phyloP scores from a whole-genome alignment of 2,329 filamentous ascomycete genomes.

The Aspergillus sp. region DNA sequence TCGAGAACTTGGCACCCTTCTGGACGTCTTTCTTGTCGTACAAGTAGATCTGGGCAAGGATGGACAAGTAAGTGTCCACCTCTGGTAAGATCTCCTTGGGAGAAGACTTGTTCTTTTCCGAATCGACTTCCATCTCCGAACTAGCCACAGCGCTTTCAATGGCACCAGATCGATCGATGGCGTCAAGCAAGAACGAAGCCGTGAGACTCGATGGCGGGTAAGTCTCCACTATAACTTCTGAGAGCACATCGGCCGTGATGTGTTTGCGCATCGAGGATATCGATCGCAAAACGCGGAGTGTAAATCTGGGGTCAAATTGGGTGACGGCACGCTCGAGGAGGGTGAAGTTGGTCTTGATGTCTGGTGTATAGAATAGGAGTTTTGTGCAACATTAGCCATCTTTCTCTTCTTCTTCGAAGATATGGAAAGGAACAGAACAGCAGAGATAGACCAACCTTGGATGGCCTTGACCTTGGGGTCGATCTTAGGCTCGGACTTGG shows the following conservation, averaged over 20 bases:
- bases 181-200: slow-evolving; percentile 63
- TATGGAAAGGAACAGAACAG: background rate
- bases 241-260: slow-evolving; percentile 72
- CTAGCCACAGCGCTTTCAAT: slow-evolving; percentile 53
- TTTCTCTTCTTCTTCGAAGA: background rate
- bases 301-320: slow-evolving; percentile 91
- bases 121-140: slow-evolving; percentile 68
- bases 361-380: slow-evolving; percentile 41
- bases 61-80: slow-evolving; percentile 80
- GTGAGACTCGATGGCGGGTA: slow-evolving; percentile 63
- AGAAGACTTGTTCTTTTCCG: slow-evolving; percentile 58
- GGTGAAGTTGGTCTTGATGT: slow-evolving; percentile 90
- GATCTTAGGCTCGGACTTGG: slow-evolving; percentile 39
- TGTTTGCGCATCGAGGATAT: slow-evolving; percentile 95
- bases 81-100: slow-evolving; percentile 75
- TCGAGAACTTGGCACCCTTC: slow-evolving; percentile 76
- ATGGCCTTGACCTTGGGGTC: slow-evolving; percentile 46
- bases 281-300: slow-evolving; percentile 84
- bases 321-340: slow-evolving; percentile 86
- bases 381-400: slow-evolving; percentile 4
- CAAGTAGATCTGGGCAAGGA: slow-evolving; percentile 78
- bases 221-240: slow-evolving; percentile 72
- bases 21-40: slow-evolving; percentile 78
- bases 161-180: slow-evolving; percentile 61
- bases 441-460: slow-evolving; percentile 32